These are phyloP conservation scores for Nitzschia inconspicua DNA, from an alignment of 108 stramenopile species.

Conservation along the genomic window DNA sequence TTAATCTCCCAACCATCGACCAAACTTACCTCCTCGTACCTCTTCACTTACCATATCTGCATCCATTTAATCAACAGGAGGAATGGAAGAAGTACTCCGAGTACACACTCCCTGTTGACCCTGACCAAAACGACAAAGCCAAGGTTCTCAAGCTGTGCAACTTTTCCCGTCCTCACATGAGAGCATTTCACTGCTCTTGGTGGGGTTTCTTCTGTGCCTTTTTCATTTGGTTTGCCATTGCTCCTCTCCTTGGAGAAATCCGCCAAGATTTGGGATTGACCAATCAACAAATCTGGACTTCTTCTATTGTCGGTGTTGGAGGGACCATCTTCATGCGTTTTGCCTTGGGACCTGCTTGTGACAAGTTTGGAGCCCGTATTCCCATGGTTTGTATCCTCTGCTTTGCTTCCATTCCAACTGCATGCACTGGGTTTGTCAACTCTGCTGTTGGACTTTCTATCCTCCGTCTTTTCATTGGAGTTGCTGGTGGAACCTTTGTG, in stretches of 20 bases:
- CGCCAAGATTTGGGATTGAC: constrained; percentile 47
- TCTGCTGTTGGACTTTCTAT: constrained; percentile 44
- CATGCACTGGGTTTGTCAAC: constrained; percentile 56
- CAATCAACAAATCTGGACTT: constrained; percentile 80
- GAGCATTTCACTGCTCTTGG: constrained; percentile 78
- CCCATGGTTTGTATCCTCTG: constrained; percentile 52
- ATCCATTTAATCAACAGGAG: constrained; percentile 13
- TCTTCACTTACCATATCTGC: too few species aligned
- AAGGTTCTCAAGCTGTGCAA: constrained; percentile 61
- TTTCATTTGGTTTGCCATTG: constrained; percentile 89
- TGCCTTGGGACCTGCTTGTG: constrained; percentile 63
- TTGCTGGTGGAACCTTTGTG: constrained; percentile 83
- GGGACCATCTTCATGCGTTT: constrained; percentile 74
- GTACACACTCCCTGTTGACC: constrained; percentile 66
- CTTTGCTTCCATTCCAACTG: constrained; percentile 70
- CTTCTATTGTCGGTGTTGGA: constrained; percentile 67
- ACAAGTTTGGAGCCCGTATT: constrained; percentile 81
- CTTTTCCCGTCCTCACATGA: constrained; percentile 69
- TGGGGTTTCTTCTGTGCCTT: constrained; percentile 82
- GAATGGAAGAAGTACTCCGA: constrained; percentile 58
- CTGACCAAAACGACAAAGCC: constrained; percentile 72
- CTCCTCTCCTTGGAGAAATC: constrained; percentile 81
- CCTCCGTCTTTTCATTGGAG: constrained; percentile 78
- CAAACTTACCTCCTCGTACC: too few species aligned
- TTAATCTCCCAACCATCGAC: too few species aligned